Conservation (phyloP, 306 rosid genomes). For the Quercus aquifolioides region DNA sequence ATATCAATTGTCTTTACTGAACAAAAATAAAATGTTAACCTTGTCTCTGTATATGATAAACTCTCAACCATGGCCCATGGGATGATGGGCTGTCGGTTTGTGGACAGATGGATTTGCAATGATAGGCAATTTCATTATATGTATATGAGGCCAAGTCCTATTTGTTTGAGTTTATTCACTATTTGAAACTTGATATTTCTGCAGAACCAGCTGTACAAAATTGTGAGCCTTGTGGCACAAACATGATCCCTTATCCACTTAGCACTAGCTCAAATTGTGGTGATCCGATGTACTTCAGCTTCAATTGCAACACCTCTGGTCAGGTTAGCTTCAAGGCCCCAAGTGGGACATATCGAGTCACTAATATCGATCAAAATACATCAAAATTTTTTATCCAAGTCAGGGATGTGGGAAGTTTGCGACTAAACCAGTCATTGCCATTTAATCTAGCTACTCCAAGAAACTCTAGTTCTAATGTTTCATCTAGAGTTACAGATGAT, state of each 20-base stretch:
- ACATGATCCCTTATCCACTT: constrained; percentile 48
- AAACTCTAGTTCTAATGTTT: too few relatives aligned
- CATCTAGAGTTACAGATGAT: not conserved
- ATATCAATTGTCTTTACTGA: too few relatives aligned
- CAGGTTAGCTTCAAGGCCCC: constrained; percentile 19
- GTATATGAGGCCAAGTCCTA: too few relatives aligned
- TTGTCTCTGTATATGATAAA: too few relatives aligned
- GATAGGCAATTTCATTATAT: too few relatives aligned
- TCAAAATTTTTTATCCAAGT: too few relatives aligned
- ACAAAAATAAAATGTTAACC: too few relatives aligned
- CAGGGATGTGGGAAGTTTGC: too few relatives aligned
- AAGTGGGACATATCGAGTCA: not conserved
- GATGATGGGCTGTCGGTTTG: too few relatives aligned
- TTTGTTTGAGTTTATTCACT: too few relatives aligned
- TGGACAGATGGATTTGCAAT: too few relatives aligned
- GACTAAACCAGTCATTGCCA: not conserved
- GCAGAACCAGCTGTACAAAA: constrained; percentile 27
- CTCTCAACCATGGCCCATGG: too few relatives aligned
- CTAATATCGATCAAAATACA: not conserved
- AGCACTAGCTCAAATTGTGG: constrained; percentile 47
- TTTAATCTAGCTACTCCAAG: not conserved
- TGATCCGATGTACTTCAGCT: constrained; percentile 30
- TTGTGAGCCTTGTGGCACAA: constrained; percentile 47
- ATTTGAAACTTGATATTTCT: not conserved
- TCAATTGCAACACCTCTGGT: constrained; percentile 23